Evolutionary conservation across 495 filamentous ascomycete genomes (phyloP), one percentile per base, ranked within the genome.

Genomic region (Aspergillus saccharolyticus): DNA sequence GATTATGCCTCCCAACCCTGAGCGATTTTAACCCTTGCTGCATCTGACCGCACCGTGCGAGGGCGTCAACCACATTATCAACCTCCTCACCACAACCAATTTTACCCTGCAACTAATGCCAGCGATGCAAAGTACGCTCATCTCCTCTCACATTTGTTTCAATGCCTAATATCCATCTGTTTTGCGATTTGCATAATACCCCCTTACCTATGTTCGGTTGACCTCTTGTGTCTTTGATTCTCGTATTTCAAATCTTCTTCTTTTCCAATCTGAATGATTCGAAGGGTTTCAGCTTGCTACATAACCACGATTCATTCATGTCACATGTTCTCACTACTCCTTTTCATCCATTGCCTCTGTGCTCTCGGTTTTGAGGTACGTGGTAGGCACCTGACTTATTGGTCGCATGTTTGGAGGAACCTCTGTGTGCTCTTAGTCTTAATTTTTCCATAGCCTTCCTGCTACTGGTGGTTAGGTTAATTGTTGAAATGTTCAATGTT

Each of bases 101-200:
- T 30, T 44, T 44, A 42, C 19, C 10, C 14, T 39, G 33, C 33
- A 39, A 39, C 33, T 39, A 39, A 39, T 15, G 33, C 7, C 33
- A 39, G 33, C 33, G 4, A 2, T 39, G 12, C 33, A 39, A 9
- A 39, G 4, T 15, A 39, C 33, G 4, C 54, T 33, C 50, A 24
- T 20, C 33, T 54, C 12, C 22, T 52, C 57, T 30, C 54, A 39
- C 20, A 52, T 64, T 59, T 66, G 58, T 69, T 60, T 44, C 49
- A 62, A 20, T 59, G 47, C 53, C 52, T 53, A 20, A 51, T 60
- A 12, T 61, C 48, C 58, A 53, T 61, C 25, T 61, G 62, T 39
- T 12, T 12, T 39, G 33, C 33, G 2, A 42, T 59, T 59, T 65
- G 73, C 70, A 74, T 60, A 76, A 76, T 76, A 76, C 73, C 73